A percentile compares a stretch with the other conserved stretches of the same genome.
phyloP scores from a whole-genome alignment of 768 basidiomycete genomes.

The Suillus discolor region DNA sequence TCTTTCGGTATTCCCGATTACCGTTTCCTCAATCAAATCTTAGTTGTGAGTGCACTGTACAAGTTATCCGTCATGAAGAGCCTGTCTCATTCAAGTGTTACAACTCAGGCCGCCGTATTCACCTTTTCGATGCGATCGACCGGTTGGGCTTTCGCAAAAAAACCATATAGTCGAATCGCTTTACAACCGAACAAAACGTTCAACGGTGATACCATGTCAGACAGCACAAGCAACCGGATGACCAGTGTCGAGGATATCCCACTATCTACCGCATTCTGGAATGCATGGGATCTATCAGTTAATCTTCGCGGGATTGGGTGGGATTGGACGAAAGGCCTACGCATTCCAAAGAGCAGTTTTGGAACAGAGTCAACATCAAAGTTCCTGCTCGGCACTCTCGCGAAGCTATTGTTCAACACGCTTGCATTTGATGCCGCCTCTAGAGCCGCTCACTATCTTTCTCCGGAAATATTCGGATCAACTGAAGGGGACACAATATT shows the following conservation, averaged over 20 bases:
- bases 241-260: neutral
- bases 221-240: neutral
- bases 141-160: slow-evolving; percentile 21
- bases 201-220: neutral
- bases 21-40: slow-evolving; percentile 23
- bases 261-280: slow-evolving; percentile 16
- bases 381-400: slow-evolving; percentile 19
- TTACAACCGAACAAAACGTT: neutral
- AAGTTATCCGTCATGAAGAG: neutral
- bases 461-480: slow-evolving; percentile 41
- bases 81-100: slow-evolving; percentile 9
- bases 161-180: slow-evolving; percentile 7
- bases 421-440: slow-evolving; percentile 15
- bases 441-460: slow-evolving; percentile 28
- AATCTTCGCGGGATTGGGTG: slow-evolving; percentile 34
- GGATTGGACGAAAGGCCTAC: slow-evolving; percentile 14
- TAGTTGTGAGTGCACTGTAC: slow-evolving; percentile 20
- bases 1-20: slow-evolving; percentile 18
- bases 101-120: slow-evolving; percentile 27
- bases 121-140: slow-evolving; percentile 25
- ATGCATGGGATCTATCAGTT: slow-evolving; percentile 27
- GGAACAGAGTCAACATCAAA: slow-evolving; percentile 16
- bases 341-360: slow-evolving; percentile 17
- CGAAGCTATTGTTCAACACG: slow-evolving; percentile 1
- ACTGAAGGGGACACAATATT: slow-evolving; percentile 40